phyloP scores from a whole-genome alignment of 192 early-diverging fungal genomes.

The Podila verticillata region DNA sequence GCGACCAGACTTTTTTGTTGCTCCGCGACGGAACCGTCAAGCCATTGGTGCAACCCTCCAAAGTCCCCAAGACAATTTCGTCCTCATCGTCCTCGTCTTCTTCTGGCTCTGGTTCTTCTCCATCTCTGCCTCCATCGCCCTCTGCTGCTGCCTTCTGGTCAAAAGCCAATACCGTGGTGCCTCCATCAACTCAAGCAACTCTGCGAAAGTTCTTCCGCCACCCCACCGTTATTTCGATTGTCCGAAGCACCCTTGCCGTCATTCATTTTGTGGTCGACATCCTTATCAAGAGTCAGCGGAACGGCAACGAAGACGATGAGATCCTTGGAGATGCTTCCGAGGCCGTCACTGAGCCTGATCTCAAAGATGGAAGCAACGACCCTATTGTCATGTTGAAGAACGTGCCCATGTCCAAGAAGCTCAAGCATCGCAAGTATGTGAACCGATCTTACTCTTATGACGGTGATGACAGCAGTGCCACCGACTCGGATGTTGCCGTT shows the following conservation, averaged over 20 bases:
- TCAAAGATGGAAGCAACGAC: constrained; percentile 4
- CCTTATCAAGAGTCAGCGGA: constrained; percentile 53
- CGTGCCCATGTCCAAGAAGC: constrained; percentile 15
- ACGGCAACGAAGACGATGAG: constrained; percentile 48
- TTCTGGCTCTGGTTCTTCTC: constrained; percentile 1
- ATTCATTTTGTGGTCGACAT: constrained; percentile 56
- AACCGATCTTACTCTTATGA: constrained; percentile 23
- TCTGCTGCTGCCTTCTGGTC: constrained; percentile 25
- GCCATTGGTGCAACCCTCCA: constrained; percentile 7
- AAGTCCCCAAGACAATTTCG: constrained; percentile 12
- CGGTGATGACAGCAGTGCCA: constrained; percentile 45
- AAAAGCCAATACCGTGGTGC: constrained; percentile 43
- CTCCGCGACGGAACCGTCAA: constrained; percentile 71
- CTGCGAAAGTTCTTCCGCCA: constrained; percentile 40
- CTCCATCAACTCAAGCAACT: constrained; percentile 41
- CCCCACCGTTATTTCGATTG: constrained; percentile 49
- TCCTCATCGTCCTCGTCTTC: constrained; percentile 5
- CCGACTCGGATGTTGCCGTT: constrained; percentile 20
- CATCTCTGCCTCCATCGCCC: constrained; percentile 8
- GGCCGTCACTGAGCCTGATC: not conserved
- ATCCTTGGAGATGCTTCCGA: not conserved
- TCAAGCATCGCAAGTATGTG: constrained; percentile 15
- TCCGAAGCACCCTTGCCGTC: constrained; percentile 40
- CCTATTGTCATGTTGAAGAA: constrained; percentile 23
- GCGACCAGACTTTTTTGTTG: constrained; percentile 76